Conservation (phyloP, 106 monocot genomes). For the Allium fistulosum region DNA sequence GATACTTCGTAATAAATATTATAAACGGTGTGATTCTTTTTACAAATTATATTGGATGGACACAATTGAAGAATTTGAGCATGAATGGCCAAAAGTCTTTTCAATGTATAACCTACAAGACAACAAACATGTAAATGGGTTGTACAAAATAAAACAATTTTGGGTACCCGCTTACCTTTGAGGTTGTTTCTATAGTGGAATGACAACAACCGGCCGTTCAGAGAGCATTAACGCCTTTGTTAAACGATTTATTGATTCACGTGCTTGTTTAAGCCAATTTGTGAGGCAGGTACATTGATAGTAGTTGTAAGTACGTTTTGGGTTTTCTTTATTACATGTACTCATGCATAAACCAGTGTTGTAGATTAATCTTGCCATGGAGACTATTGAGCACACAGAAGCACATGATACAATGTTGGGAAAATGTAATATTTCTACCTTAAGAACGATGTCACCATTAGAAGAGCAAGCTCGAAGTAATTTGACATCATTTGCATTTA, state of each 20-base stretch:
- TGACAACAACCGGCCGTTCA: neutral
- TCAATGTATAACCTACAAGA: neutral
- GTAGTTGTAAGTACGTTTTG: no score
- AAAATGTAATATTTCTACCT: neutral
- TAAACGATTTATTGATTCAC: neutral
- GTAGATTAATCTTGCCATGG: neutral
- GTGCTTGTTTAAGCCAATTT: neutral
- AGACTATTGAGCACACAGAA: neutral
- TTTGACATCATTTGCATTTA: neutral
- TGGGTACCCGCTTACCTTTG: neutral
- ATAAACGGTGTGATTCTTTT: neutral
- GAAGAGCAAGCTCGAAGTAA: slow-evolving; percentile 1
- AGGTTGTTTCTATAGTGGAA: neutral
- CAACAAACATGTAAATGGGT: neutral
- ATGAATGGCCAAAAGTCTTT: neutral
- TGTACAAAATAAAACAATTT: neutral
- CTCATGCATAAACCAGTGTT: neutral
- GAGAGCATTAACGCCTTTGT: slow-evolving; percentile 2
- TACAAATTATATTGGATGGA: neutral
- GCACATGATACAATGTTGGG: neutral
- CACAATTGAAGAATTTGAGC: neutral
- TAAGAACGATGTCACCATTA: slow-evolving; percentile 6
- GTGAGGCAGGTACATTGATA: neutral
- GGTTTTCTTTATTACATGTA: neutral
- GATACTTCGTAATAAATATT: neutral